Conservation (phyloP, 1,284 basidiomycete genomes). For the Phylloporus sp. region DNA sequence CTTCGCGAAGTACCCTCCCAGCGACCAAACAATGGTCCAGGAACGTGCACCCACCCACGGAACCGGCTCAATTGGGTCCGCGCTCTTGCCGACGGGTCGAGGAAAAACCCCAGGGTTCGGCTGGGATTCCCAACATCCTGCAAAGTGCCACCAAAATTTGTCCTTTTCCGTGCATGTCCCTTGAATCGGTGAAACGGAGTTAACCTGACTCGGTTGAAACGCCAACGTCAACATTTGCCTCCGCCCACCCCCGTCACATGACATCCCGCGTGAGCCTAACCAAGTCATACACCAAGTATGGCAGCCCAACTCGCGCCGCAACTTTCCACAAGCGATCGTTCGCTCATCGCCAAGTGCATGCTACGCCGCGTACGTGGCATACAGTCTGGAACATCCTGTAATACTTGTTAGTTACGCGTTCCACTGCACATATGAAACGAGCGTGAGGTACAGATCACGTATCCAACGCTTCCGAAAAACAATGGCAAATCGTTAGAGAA, state of each 20-base stretch:
- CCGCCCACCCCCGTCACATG: background rate
- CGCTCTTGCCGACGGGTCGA: constrained; percentile 23
- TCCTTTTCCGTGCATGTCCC: constrained; percentile 29
- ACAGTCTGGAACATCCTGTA: constrained; percentile 29
- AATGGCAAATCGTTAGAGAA: constrained; percentile 25
- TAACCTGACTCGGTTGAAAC: constrained; percentile 15
- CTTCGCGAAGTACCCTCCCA: background rate
- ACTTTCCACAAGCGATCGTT: constrained; percentile 54
- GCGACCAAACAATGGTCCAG: no score
- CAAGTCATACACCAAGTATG: constrained; percentile 13
- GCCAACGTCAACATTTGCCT: background rate
- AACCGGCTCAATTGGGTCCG: constrained; percentile 31
- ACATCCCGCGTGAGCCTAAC: no score
- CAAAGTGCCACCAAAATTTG: constrained; percentile 22
- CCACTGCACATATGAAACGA: constrained; percentile 9
- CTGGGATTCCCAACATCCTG: background rate
- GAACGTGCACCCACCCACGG: constrained; percentile 33
- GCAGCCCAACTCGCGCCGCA: constrained; percentile 48
- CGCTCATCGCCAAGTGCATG: constrained; percentile 48
- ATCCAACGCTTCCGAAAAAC: constrained; percentile 19
- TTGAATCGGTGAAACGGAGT: constrained; percentile 36
- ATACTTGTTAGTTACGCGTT: constrained; percentile 1
- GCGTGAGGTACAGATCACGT: constrained; percentile 19
- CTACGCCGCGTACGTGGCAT: constrained; percentile 49
- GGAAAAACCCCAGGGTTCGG: background rate